These are phyloP conservation scores for Lithospermum erythrorhizon DNA, from an alignment of 257 asterid species.

Conservation along the genomic window DNA sequence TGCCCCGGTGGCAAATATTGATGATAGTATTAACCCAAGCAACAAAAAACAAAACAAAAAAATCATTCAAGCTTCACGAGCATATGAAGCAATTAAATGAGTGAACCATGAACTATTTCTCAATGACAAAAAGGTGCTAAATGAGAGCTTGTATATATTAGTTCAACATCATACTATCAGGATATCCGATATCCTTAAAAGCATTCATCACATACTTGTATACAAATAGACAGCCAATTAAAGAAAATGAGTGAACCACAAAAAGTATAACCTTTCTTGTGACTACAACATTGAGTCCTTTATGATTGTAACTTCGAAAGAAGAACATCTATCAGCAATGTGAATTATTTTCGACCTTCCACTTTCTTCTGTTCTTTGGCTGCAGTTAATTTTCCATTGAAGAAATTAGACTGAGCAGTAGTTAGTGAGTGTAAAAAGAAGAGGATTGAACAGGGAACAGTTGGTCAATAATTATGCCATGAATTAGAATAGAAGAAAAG, in stretches of 20 bases:
- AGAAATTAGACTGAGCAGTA: background rate
- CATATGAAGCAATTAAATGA: too few species aligned
- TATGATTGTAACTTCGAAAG: background rate
- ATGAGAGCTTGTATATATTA: background rate
- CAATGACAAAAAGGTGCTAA: too few species aligned
- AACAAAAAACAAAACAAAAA: slow-evolving; percentile 14
- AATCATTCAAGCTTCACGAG: too few species aligned
- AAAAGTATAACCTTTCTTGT: background rate
- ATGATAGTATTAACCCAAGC: too few species aligned
- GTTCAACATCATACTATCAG: background rate
- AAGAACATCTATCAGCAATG: slow-evolving; percentile 1
- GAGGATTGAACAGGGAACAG: background rate
- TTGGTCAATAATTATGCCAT: background rate
- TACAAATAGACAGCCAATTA: background rate
- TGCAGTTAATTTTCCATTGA: slow-evolving; percentile 18
- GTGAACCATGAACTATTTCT: too few species aligned
- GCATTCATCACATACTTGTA: background rate
- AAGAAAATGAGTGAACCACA: background rate
- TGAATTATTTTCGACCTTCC: slow-evolving; percentile 68
- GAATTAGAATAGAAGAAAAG: background rate
- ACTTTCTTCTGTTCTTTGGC: slow-evolving; percentile 79
- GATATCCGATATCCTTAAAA: background rate
- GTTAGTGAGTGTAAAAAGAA: background rate
- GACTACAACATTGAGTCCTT: background rate
- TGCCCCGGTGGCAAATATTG: too few species aligned